Evolutionary conservation across 192 early-diverging fungal species (phyloP), one percentile per base, ranked within the genome.

Genomic region (Mortierella alpina): DNA sequence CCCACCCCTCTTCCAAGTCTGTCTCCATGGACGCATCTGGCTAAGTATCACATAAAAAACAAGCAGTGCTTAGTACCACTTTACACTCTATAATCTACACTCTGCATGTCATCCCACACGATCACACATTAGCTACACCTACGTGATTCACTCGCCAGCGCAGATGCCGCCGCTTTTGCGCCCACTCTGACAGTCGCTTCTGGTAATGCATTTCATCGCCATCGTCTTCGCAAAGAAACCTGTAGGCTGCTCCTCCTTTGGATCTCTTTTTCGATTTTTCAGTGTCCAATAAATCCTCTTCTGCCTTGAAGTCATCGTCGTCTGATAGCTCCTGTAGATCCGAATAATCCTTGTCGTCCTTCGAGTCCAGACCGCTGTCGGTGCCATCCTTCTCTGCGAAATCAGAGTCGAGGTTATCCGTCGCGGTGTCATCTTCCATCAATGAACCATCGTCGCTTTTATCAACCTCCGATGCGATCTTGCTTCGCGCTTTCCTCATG

Each of bases 351-450:
- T 72, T 45, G 23, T 51, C 51, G n/a, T 70, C 61, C 40, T 53
- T 55, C 7, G 60, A 52, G 13, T 73, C 49, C 15, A 59, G 31
- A 23, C 20, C 72, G 42, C 52, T 72, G 44, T 47, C 61, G 15
- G 15, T 22, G 46, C 42, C 69, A 18, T 70, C 60, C 5, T 17
- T 45, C 23, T 68, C 54, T 23, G 70, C 63, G 54, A 59, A 68
- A 41, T 68, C 52, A 18, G 66, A 44, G 68, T 84, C 83, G 57
- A 76, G 80, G 54, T 84, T 88, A 12, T 82, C 59, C 0, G 65
- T 41, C 40, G 90, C 89, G 31, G 31, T 31, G 64, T 94, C 86
- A 17, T 92, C 11, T 20, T 55, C 94, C 68, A 95, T 76, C 63
- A 82, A 85, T 4, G 59, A n/a, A 66, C 73, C 75, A 11, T 68